Evolutionary conservation across 306 rosid species (phyloP).

Genomic region (Prunus davidiana): DNA sequence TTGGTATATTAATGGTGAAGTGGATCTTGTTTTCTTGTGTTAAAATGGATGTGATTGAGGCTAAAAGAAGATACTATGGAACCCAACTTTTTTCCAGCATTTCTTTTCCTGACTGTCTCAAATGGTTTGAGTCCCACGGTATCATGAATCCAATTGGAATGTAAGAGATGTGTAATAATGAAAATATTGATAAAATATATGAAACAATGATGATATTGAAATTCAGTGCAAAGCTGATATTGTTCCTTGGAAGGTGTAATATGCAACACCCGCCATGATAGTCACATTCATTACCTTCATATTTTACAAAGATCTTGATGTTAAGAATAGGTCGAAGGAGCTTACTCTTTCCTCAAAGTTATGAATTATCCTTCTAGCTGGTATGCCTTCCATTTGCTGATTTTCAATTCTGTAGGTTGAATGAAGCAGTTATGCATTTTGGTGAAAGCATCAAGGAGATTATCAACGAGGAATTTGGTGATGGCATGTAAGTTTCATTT

Average conservation of each 20-base stretch:
- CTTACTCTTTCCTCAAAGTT: background rate
- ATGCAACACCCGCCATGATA: background rate
- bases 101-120: background rate
- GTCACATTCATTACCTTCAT: background rate
- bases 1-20: background rate
- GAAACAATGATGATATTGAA: background rate
- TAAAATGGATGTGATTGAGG: background rate
- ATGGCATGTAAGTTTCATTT: constrained; percentile 79
- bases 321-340: background rate
- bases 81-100: background rate
- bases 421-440: constrained; percentile 93
- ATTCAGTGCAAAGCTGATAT: background rate
- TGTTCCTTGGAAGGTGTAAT: background rate
- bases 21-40: background rate
- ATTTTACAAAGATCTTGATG: background rate
- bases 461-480: constrained; percentile 94
- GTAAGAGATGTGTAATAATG: background rate
- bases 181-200: background rate
- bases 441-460: constrained; percentile 98
- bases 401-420: constrained; percentile 56
- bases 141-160: background rate
- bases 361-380: background rate
- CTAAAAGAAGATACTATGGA: too few species aligned
- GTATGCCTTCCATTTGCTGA: constrained; percentile 14
- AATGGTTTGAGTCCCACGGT: background rate